Evolutionary conservation across 306 rosid species (phyloP), one percentile per base, ranked within the genome.

Genomic region (Corylus americana): DNA sequence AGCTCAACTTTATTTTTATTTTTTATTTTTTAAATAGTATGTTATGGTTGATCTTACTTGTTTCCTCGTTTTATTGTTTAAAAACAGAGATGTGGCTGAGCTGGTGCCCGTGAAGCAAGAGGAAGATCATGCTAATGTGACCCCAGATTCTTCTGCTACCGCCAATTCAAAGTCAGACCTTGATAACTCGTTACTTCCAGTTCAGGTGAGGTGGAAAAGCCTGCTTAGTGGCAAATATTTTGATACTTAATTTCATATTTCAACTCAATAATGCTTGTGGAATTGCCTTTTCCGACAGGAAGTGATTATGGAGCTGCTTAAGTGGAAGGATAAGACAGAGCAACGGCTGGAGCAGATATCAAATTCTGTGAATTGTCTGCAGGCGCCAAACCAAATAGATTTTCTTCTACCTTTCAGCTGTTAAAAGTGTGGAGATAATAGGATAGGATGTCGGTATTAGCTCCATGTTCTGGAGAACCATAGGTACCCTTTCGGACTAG

Each of bases 281-380:
- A 47, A 45, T 59, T 20, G 14, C 78, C 11, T 64, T 63, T 70
- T 22, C 17, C 66, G 72, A 50, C 97, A 91, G 97, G 98, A 91
- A 76, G 90, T 86, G 94, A 81, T 89, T 75, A 79, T 75, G 89
- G 98, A 93, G 84, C 81, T 91, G 73, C 82, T 82, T 63, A 91
- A 85, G 80, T 93, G 98, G 98, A 93, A 87, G 85, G 94, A 91
- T 74, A 82, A 85, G 80, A 85, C 79, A 81, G 98, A 93, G 83
- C 90, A 86, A 86, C 92, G 86, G 89, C 82, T 93, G 78, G 51
- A 77, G 77, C 94, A 91, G 80, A 51, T 93, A 64, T 81, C 93
- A 49, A 87, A 90, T 83, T 70, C 87, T 18, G 87, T 91, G 80
- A 80, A 69, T 81, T 87, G 87, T 77, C 84, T 90, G 88, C 88